Evolutionary conservation across 805 yeast genomes (phyloP), one percentile per base, ranked within the genome.

Genomic region (Myxozyma vanderwaltii): DNA sequence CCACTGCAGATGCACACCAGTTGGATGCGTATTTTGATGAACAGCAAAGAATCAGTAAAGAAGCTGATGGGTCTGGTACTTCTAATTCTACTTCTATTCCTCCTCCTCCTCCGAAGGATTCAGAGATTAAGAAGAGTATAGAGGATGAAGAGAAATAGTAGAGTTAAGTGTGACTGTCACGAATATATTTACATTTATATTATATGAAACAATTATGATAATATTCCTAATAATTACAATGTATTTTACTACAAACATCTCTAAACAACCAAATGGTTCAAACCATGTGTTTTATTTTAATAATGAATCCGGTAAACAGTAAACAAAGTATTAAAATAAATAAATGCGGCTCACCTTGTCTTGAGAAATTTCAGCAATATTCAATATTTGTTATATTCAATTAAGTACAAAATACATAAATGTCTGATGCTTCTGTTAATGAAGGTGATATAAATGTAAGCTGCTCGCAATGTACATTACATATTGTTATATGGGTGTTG

Each of bases 61-160:
- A 59, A 43, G 43, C 36, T 2, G 61, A 55, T 40, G 51, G 40
- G 23, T 46, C 51, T 23, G 24, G 40, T 2, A n/a, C 23, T 24
- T 8, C 23, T 17, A 13, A 23, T 12, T 15, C 12, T n/a, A 50
- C 19, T 2, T n/a, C 43, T 29, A 35, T 19, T 21, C 51, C 47
- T 17, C 64, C 58, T 17, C 65, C 65, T 15, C 64, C 64, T 17
- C 65, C 65, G 6, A 62, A 54, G 54, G 65, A 62, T 27, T 62
- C 65, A 27, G 64, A 62, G 35, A 43, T 61, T 23, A 38, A 46
- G 58, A 50, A 46, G 49, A 51, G 60, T 50, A 45, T n/a, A 3
- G 61, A 56, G 54, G 43, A 29, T 21, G 43, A 47, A n/a, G 51
- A n/a, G 7, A 17, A 27, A 15, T 5, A n/a, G 47, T 5, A 51